phyloP scores from a whole-genome alignment of 1,284 basidiomycete species.

The Cryptococcus jaspeensis region DNA sequence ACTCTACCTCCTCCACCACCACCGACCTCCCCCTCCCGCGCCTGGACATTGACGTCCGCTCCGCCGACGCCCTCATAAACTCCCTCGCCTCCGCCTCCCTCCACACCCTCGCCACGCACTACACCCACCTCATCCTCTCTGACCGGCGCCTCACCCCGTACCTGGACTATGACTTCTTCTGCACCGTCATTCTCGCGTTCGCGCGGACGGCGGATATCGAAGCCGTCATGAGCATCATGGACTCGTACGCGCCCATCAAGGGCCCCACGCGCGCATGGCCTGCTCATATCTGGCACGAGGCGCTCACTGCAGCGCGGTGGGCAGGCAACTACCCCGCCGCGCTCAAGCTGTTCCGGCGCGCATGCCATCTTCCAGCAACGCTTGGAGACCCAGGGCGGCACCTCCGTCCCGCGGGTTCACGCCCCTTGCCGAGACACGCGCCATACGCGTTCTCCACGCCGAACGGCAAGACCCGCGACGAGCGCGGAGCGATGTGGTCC shows the following conservation, averaged over 20 bases:
- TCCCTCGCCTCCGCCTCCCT: conserved; percentile 18
- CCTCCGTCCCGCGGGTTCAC: not conserved
- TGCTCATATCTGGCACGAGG: conserved; percentile 19
- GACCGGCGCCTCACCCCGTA: not conserved
- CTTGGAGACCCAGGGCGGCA: not conserved
- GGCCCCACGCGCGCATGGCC: conserved; percentile 28
- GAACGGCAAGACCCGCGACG: conserved; percentile 20
- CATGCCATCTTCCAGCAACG: conserved; percentile 23
- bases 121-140: conserved; percentile 27
- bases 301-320: conserved; percentile 35
- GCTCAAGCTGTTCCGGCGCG: conserved; percentile 27
- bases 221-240: conserved; percentile 20
- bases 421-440: not conserved
- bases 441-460: conserved; percentile 17
- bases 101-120: conserved; percentile 25
- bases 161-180: conserved; percentile 24
- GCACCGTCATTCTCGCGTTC: conserved; percentile 21
- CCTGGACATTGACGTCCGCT: conserved; percentile 12
- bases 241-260: conserved; percentile 26
- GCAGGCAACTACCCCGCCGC: conserved; percentile 35
- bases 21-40: conserved; percentile 6
- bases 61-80: conserved; percentile 28
- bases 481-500: conserved; percentile 17
- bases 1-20: not conserved
- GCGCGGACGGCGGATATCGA: conserved; percentile 19